Evolutionary conservation across 2,329 filamentous ascomycete genomes (phyloP), one percentile per base, ranked within the genome.

Genomic region (Aspergillus spinulosporus): DNA sequence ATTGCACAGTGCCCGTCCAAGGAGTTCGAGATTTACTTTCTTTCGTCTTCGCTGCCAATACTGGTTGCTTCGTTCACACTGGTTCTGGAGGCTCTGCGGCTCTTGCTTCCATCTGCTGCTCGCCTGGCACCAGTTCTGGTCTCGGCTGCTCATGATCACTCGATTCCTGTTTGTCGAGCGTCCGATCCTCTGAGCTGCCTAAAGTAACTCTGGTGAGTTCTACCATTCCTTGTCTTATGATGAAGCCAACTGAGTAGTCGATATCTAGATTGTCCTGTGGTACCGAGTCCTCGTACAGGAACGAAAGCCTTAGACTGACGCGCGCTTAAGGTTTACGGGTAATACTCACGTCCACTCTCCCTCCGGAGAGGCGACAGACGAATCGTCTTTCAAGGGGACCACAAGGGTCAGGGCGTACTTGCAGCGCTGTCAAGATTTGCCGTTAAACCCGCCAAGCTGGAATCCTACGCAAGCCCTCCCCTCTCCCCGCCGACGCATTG

Each of bases 401-500:
- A 21, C 7, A 42, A 36, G 44, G 47, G 40, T 26, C 28, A 44
- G 42, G 49, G 42, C 4, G 34, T 46, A 31, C 11, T 52, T n/a
- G 5, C 21, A 39, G 43, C 26, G 50, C 15, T 47, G 32, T 52
- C 28, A 4, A 46, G 40, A 15, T 44, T 29, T 11, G 8, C 15
- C 45, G 5, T 9, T 47, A 15, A 57, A 44, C 48, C 70, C 72
- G 76, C 72, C 82, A 88, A 87, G 73, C 83, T 88, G 85, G 85
- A 84, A 78, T 78, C 80, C 67, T 84, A 84, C 79, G 80, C 81
- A 68, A 82, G 80, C 66, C 81, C 80, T 73, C 81, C 82, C 78
- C 78, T 84, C 74, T 84, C 85, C 79, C 85, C 85, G 78, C 82
- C 80, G 79, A 82, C 82, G 78, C 82, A 84, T 78, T 83, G 82